Conservation (phyloP, 257 asterid species). For the Prunella vulgaris region DNA sequence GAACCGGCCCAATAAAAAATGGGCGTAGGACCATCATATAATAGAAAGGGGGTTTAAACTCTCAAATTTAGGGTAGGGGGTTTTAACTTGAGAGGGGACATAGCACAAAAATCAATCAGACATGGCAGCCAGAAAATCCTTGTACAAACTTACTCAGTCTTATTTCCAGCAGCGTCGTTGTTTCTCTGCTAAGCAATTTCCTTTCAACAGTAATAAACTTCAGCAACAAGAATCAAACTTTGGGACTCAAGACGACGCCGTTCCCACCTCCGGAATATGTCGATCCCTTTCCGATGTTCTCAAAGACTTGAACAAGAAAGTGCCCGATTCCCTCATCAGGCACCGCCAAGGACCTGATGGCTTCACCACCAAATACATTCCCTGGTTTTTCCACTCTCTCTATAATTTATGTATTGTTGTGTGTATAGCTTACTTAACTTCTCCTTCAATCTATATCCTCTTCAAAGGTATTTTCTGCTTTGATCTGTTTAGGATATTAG, state of each 20-base stretch:
- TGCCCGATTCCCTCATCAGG: slow-evolving; percentile 64
- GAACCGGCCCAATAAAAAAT: no score
- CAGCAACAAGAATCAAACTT: not conserved
- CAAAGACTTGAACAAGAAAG: slow-evolving; percentile 74
- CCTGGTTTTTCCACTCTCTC: slow-evolving; percentile 47
- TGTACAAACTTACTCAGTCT: slow-evolving; percentile 11
- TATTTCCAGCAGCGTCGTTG: slow-evolving; percentile 21
- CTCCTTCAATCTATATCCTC: no score
- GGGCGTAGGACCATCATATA: no score
- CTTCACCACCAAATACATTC: slow-evolving; percentile 56
- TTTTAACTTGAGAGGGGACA: no score
- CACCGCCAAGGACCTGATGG: slow-evolving; percentile 44
- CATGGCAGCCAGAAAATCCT: slow-evolving; percentile 13
- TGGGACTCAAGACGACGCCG: slow-evolving; percentile 26
- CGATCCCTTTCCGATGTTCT: slow-evolving; percentile 63
- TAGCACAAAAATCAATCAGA: not conserved
- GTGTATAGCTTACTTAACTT: not conserved
- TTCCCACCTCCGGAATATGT: slow-evolving; percentile 55
- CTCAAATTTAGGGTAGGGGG: not conserved
- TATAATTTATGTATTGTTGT: not conserved
- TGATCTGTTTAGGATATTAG: not conserved
- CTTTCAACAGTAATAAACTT: slow-evolving; percentile 1
- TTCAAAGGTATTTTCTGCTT: not conserved
- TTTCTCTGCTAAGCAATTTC: slow-evolving; percentile 19
- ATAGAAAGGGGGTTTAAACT: not conserved